Evolutionary conservation across 2,329 filamentous ascomycete genomes (phyloP).

Genomic region (Polychaeton citri): DNA sequence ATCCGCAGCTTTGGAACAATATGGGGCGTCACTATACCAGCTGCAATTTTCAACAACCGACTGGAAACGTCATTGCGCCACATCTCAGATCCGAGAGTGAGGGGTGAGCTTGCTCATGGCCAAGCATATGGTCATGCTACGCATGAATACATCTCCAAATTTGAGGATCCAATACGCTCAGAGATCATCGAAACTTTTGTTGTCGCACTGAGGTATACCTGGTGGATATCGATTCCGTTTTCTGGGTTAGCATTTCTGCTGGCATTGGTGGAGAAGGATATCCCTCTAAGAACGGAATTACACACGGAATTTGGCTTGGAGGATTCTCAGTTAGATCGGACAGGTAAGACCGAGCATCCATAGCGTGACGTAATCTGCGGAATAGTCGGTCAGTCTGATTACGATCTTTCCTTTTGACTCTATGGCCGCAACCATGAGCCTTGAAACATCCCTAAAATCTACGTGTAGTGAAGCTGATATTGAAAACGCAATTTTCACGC

Average conservation of each 20-base stretch:
- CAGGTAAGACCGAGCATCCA: too few relatives aligned
- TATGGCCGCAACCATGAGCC: too few relatives aligned
- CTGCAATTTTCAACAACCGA: slow-evolving; percentile 28
- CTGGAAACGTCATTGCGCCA: slow-evolving; percentile 37
- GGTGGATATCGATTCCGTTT: slow-evolving; percentile 33
- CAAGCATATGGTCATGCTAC: slow-evolving; percentile 37
- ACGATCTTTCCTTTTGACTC: too few relatives aligned
- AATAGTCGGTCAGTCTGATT: too few relatives aligned
- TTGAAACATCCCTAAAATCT: too few relatives aligned
- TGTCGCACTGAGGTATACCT: slow-evolving; percentile 36
- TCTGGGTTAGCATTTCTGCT: slow-evolving; percentile 28
- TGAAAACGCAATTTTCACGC: too few relatives aligned
- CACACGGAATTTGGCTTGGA: too few relatives aligned
- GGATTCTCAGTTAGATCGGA: too few relatives aligned
- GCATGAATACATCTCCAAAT: slow-evolving; percentile 36
- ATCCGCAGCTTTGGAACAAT: slow-evolving; percentile 32
- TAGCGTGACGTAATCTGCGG: too few relatives aligned
- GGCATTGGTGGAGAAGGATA: slow-evolving; percentile 32
- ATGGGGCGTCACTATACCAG: slow-evolving; percentile 32
- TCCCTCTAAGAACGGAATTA: slow-evolving; percentile 34
- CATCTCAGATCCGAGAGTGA: slow-evolving; percentile 35
- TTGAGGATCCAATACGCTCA: slow-evolving; percentile 28
- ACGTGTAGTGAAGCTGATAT: too few relatives aligned
- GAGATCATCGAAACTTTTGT: slow-evolving; percentile 34
- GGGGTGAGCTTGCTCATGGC: slow-evolving; percentile 38